Evolutionary conservation across 164 flowering plant species (phyloP).

Genomic region (Macadamia tetraphylla): DNA sequence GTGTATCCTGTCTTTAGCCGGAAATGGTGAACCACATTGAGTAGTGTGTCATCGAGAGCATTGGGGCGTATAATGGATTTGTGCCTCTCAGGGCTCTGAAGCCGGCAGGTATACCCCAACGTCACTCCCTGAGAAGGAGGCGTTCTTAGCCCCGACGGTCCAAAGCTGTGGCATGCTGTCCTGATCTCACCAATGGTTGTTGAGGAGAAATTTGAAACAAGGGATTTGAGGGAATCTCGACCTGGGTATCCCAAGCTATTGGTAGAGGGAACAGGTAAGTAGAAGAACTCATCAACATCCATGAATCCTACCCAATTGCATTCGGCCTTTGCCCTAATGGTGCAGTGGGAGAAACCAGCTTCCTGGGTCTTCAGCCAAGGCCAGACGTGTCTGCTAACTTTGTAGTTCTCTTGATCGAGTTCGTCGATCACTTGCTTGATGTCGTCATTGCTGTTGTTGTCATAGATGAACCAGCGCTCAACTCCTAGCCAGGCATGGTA

Average conservation of each 20-base stretch:
- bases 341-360: constrained; percentile 90
- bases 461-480: constrained; percentile 11
- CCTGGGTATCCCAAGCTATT: constrained; percentile 25
- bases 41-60: constrained; percentile 44
- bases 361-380: constrained; percentile 95
- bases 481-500: constrained; percentile 88
- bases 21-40: constrained; percentile 88
- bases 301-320: constrained; percentile 86
- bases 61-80: constrained; percentile 73
- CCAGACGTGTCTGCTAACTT: constrained; percentile 70
- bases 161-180: constrained; percentile 80
- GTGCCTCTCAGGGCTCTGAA: constrained; percentile 76
- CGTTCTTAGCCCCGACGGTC: constrained; percentile 71
- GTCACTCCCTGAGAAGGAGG: constrained; percentile 64
- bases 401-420: constrained; percentile 41
- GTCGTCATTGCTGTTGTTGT: constrained; percentile 77
- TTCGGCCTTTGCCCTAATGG: constrained; percentile 48
- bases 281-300: constrained; percentile 88
- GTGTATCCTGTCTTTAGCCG: constrained; percentile 43
- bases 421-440: constrained; percentile 42
- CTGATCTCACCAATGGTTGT: constrained; percentile 61
- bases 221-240: constrained; percentile 30
- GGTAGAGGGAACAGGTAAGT: constrained; percentile 41
- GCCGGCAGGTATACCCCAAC: constrained; percentile 81
- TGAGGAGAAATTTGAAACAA: constrained; percentile 48